Evolutionary conservation across 1,139 yeast species (phyloP), one percentile per base, ranked within the genome.

Genomic region (Yamadazyma siamensis): DNA sequence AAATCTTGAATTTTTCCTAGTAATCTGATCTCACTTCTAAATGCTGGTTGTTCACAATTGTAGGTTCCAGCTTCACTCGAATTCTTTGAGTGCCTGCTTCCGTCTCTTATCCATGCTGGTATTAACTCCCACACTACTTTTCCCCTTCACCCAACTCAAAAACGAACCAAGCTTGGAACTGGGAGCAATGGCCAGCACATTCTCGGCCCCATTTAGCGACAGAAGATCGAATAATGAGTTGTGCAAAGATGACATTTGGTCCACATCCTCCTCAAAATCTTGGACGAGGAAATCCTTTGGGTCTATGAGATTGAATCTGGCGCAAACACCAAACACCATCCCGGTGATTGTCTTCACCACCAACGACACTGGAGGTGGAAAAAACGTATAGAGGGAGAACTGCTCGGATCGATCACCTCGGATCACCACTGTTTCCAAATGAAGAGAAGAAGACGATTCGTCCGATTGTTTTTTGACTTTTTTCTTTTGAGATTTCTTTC

Each of bases 401-500:
- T 61, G 70, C 11, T 58, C 61, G 0, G 71, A 56, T 32, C 72
- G 46, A 36, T 68, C 75, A 13, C 75, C 74, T 29, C 39, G 46
- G 6, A 49, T 32, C 10, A 41, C 40, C 9, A 43, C 42, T 20
- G 43, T 44, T 14, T 59, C 66, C 17, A 60, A 31, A 23, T 54
- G 59, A 21, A 59, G 41, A 21, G 54, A 31, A 5, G 38, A 6
- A 6, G 39, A 13, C 6, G 32, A 13, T 6, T 27, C 27, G 9
- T 27, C 20, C 6, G 31, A 20, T n/a, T 29, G 10, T 24, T 32
- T 38, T 35, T 23, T 39, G 5, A 42, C 30, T 15, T 39, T 43
- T 20, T 40, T 41, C 40, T 49, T 50, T 32, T 41, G 39, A 6
- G 59, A 47, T 34, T 42, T 41, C 33, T 44, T 49, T 24, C 60